These are phyloP conservation scores for Camelina sativa DNA, from an alignment of 345 rosid genomes.

Conservation along the genomic window DNA sequence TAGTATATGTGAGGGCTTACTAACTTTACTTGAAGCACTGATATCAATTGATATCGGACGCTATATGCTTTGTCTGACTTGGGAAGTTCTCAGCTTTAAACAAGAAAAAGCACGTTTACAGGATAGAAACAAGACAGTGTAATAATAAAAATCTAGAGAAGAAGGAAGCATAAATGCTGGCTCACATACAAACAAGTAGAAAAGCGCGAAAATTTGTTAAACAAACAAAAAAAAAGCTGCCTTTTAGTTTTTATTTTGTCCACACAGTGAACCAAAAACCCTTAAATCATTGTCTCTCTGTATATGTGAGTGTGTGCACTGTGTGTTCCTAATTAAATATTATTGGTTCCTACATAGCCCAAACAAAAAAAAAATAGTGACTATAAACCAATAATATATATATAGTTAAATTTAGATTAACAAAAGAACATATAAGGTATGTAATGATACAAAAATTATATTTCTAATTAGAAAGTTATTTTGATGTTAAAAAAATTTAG, in stretches of 20 bases:
- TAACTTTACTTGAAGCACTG: constrained; percentile 18
- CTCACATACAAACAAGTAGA: constrained; percentile 39
- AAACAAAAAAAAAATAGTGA: no score
- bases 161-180: constrained; percentile 31
- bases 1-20: neutral
- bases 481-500: no score
- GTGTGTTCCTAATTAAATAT: no score
- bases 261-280: neutral
- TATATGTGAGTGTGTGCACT: neutral
- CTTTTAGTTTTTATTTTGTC: constrained; percentile 8
- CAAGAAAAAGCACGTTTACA: constrained; percentile 27
- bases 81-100: constrained; percentile 26
- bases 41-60: neutral
- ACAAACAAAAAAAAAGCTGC: neutral
- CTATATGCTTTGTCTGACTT: constrained; percentile 36
- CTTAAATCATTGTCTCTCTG: neutral
- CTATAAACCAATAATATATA: no score
- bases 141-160: constrained; percentile 20
- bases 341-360: no score
- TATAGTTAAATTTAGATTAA: no score
- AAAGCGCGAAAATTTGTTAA: constrained; percentile 21
- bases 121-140: constrained; percentile 36
- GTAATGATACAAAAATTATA: neutral
- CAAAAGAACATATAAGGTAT: no score
- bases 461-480: neutral